Percentiles rank a stretch among this genome's conserved stretches.
phyloP scores from a whole-genome alignment of 2,329 filamentous ascomycete genomes.

The Didymellaceae sp. region DNA sequence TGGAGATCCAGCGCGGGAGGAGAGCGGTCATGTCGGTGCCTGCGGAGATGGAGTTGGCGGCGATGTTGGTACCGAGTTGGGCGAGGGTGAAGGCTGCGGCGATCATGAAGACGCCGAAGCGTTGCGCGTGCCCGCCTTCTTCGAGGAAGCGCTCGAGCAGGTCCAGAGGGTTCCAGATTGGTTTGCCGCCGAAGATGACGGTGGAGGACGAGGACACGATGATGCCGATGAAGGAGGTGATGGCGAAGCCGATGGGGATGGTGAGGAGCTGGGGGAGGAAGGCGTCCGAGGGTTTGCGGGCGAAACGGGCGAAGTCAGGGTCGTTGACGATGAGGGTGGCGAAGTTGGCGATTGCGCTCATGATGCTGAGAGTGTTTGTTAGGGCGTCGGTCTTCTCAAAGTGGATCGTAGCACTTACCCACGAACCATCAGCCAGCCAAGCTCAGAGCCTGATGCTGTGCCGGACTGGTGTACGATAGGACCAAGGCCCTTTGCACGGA shows the following conservation, averaged over 20 bases:
- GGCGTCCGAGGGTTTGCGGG: slow-evolving; percentile 75
- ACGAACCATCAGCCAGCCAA: slow-evolving; percentile 83
- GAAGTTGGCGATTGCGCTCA: slow-evolving; percentile 90
- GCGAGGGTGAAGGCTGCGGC: slow-evolving; percentile 66
- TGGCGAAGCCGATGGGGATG: slow-evolving; percentile 56
- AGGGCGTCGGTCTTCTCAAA: too few species aligned
- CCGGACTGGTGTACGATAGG: slow-evolving; percentile 77
- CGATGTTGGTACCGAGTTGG: slow-evolving; percentile 85
- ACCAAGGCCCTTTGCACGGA: slow-evolving; percentile 80
- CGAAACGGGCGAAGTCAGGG: slow-evolving; percentile 86
- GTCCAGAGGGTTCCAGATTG: slow-evolving; percentile 53
- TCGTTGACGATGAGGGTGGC: slow-evolving; percentile 82
- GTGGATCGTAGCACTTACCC: too few species aligned
- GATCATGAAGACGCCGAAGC: slow-evolving; percentile 62
- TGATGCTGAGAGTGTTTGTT: too few species aligned
- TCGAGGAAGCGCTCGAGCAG: slow-evolving; percentile 52
- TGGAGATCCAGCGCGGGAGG: slow-evolving; percentile 79
- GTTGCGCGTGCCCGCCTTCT: slow-evolving; percentile 49
- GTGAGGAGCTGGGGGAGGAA: slow-evolving; percentile 77
- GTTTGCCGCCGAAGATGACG: slow-evolving; percentile 50
- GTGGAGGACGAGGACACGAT: slow-evolving; percentile 57
- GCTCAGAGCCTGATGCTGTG: slow-evolving; percentile 67
- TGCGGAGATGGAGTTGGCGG: slow-evolving; percentile 83
- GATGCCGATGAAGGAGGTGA: slow-evolving; percentile 80
- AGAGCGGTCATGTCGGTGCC: slow-evolving; percentile 84